Evolutionary conservation across 495 filamentous ascomycete species (phyloP), one percentile per base, ranked within the genome.

Genomic region (Staphylotrichum longicolle): DNA sequence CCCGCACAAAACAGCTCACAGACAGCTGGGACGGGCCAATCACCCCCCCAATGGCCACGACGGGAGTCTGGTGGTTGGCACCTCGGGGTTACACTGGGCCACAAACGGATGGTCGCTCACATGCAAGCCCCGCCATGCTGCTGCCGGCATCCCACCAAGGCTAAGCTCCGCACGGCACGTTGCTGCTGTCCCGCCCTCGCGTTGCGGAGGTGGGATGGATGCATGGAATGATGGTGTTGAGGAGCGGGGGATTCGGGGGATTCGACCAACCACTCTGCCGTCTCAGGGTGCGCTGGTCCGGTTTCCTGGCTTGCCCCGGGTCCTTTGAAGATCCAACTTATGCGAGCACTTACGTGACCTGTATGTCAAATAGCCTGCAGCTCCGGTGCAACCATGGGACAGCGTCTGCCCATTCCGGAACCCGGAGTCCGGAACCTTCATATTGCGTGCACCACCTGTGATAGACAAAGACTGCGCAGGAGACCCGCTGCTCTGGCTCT

Each of bases 111-210:
- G 53, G 39, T 11, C 27, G 32, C 15, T 27, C 5, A 51, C 3
- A 47, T 45, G 45, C 37, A 60, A 34, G 3, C 39, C 57, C 57
- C 52, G 37, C 52, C 37, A 7, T 50, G 5, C 39, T 30, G 52
- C 39, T 41, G 37, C 37, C 37, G 49, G 15, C 14, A 39, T 41
- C 44, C 11, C 37, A 32, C 7, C 14, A 1, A 40, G 15, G 1
- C n/a, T 12, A 10, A 53, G n/a, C 34, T 53, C 37, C 4, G 15
- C 32, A 35, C 8, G 32, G 49, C 33, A 15, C 33, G 3, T 27
- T 5, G 15, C 14, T 8, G 1, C 7, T 30, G n/a, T 11, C 6
- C 37, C 8, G 3, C 10, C 4, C 7, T 41, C 20, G 42, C 5
- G 7, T 42, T 40, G 37, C 52, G 8, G 52, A 14, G 52, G 41